Evolutionary conservation across 441 rosid species (phyloP), one percentile per base, ranked within the genome.

Genomic region (Pelargonium citronellum): DNA sequence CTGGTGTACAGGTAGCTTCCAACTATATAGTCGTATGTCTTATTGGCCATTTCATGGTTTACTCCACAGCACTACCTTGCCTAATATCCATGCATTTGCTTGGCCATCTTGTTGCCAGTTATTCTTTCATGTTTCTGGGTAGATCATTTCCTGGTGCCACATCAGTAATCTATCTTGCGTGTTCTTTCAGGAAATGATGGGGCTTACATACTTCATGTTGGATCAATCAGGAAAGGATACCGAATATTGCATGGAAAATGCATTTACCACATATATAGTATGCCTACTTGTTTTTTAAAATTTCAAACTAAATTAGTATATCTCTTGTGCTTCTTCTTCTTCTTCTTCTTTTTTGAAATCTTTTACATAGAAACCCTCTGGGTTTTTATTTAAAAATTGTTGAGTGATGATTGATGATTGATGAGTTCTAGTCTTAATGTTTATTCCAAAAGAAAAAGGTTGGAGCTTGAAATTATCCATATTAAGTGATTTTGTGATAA

Each of bases 211-310:
- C 80, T 95, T 95, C 83, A 80, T 95, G 93, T 82, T 88, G 89
- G 98, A 95, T 84, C 98, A 92, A 78, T 89, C 97, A 68, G 85
- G 88, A 82, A 92, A 92, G 81, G 99, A 95, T 68, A 91, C 96
- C 30, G 96, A 92, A 79, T 85, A 89, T 81, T 91, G 92, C 90
- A 95, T 95, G 98, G 99, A 95, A 85, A 92, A 86, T 78, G 97
- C 99, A 71, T 89, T 89, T 74, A 91, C 69, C 80, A 89, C 96
- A 62, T 95, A 95, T 75, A 78, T 83, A 79, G 99, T 95, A 87
- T 71, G 94, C 80, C 69, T 76, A 69, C 39, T 74, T 76, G 64
- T 73, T 73, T 74, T 70, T 67, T 68, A 27, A 63, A 60, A 27
- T 27, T 17, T 3, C 22, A 60, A 60, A 27, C 16, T 22, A 4